Conservation (phyloP, 1,139 yeast species). For the Saccharomyces pastorianus region DNA sequence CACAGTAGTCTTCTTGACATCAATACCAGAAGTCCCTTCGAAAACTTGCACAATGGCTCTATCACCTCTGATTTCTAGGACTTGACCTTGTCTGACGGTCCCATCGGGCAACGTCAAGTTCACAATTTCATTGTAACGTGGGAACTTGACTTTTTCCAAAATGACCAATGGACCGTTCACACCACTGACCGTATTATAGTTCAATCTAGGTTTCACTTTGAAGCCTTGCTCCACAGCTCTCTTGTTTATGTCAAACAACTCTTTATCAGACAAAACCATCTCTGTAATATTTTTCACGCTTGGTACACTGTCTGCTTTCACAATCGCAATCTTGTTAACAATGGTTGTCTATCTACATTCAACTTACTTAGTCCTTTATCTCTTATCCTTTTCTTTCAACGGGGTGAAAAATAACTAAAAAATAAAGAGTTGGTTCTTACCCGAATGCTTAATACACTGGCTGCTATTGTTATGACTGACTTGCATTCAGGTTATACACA, state of each 20-base stretch:
- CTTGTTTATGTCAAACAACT: slow-evolving; percentile 64
- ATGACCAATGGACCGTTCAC: slow-evolving; percentile 97
- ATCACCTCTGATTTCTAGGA: slow-evolving; percentile 91
- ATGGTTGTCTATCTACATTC: background rate
- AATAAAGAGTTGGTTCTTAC: slow-evolving; percentile 1
- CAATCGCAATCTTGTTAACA: background rate
- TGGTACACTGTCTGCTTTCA: background rate
- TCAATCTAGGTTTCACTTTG: slow-evolving; percentile 80
- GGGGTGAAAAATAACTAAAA: background rate
- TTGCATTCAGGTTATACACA: background rate
- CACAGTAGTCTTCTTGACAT: slow-evolving; percentile 92
- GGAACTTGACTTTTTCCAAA: slow-evolving; percentile 91
- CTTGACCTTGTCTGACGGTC: slow-evolving; percentile 90
- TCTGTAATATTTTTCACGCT: slow-evolving; percentile 1
- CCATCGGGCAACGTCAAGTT: slow-evolving; percentile 96
- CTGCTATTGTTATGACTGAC: slow-evolving; percentile 1
- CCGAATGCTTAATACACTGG: background rate
- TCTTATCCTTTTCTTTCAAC: slow-evolving; percentile 1
- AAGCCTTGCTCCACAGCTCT: slow-evolving; percentile 88
- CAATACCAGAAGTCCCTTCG: slow-evolving; percentile 96
- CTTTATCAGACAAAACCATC: slow-evolving; percentile 33
- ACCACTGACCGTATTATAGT: slow-evolving; percentile 94
- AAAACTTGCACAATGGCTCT: slow-evolving; percentile 97
- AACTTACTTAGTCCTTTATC: background rate
- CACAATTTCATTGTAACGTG: slow-evolving; percentile 93